Percentiles rank a stretch among this genome's conserved stretches.
Conservation (phyloP, 257 asterid genomes). For the Solanum ossicruentum region DNA sequence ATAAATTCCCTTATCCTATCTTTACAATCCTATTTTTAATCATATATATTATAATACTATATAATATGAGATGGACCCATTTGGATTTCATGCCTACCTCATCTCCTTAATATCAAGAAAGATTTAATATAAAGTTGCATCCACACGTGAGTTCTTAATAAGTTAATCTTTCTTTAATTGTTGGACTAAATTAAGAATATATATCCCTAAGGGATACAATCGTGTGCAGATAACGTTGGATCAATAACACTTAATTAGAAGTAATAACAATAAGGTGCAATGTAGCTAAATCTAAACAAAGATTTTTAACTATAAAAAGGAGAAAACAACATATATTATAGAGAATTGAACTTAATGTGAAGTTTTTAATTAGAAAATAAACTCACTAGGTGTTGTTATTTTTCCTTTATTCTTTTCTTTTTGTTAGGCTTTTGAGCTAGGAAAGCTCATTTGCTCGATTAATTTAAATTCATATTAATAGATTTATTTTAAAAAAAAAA, state of each 20-base stretch:
- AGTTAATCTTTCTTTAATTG: not conserved
- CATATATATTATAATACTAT: not conserved
- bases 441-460: too few relatives aligned
- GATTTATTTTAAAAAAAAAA: too few relatives aligned
- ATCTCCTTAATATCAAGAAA: not conserved
- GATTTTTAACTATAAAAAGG: not conserved
- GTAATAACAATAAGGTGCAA: not conserved
- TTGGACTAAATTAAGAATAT: not conserved
- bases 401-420: too few relatives aligned
- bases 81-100: conserved; percentile 22
- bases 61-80: conserved; percentile 6
- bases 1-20: conserved; percentile 13
- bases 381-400: too few relatives aligned
- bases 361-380: too few relatives aligned
- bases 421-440: rapidly evolving
- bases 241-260: not conserved
- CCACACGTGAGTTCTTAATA: not conserved
- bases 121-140: not conserved
- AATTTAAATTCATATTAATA: too few relatives aligned
- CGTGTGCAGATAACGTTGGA: not conserved
- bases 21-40: not conserved
- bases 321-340: not conserved
- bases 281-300: not conserved
- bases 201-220: not conserved
- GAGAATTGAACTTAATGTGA: not conserved